Evolutionary conservation across 805 yeast species (phyloP), one percentile per base, ranked within the genome.

Genomic region (Deakozyma indianensis): DNA sequence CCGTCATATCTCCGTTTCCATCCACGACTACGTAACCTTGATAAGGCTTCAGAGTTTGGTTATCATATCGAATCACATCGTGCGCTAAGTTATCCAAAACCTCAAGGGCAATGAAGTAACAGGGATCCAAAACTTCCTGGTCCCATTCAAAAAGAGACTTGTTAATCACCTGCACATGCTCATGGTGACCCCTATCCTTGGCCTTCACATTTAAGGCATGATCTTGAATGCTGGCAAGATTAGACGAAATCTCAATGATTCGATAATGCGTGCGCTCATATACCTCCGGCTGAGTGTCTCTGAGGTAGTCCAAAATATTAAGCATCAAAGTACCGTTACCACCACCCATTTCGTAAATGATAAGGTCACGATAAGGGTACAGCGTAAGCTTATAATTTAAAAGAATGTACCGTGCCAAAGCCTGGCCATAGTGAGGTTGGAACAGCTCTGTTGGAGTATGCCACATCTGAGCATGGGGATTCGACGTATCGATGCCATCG

Each of bases 391-490:
- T 77, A 58, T 80, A 83, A 57, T 83, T 80, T 5, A 77, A 79
- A 45, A 85, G 62, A 18, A 88, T 63, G 62, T 85, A 83, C 45
- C 88, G 66, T 0, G 96, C 96, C 47, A 90, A 64, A 0, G 94
- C 86, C 58, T 83, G 83, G 14, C 95, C 95, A 55, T 86, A 85
- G 53, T 69, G 78, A 0, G 95, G 95, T 50, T 78, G 61, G 62
- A 85, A 85, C 41, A 85, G 65, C 60, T 86, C 95, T 0, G 92
- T 81, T 1, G 95, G 95, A 0, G 94, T 85, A 57, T 85, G 94
- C 94, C 94, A 85, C 42, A 83, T 61, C 60, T 85, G 94, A 15
- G 52, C 44, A 11, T 35, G 44, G 48, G 48, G 41, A 54, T 43
- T 55, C 41, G 48, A 40, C 9, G 22, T 48, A 35, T 45, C 74